phyloP scores from a whole-genome alignment of 2,329 filamentous ascomycete species.

The Metarhizium guizhouense region DNA sequence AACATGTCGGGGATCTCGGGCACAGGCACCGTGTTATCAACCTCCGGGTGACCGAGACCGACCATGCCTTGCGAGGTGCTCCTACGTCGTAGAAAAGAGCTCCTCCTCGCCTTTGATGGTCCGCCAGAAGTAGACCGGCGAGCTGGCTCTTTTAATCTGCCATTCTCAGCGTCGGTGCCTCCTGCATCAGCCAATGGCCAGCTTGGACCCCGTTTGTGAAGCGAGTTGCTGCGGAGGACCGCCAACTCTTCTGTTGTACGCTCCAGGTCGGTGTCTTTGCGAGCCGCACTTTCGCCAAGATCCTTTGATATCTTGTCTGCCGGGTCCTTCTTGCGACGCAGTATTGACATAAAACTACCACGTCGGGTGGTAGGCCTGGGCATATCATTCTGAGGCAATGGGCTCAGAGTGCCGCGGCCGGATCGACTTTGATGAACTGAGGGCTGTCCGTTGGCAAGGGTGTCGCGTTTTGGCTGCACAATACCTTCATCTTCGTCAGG shows the following conservation, averaged over 20 bases:
- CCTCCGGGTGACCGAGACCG: slow-evolving; percentile 9
- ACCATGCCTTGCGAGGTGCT: slow-evolving; percentile 26
- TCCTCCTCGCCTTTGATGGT: slow-evolving; percentile 13
- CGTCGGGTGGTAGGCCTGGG: slow-evolving; percentile 19
- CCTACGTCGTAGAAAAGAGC: slow-evolving; percentile 25
- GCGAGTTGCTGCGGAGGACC: slow-evolving; percentile 29
- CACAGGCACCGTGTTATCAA: slow-evolving; percentile 7
- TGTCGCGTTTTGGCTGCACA: slow-evolving; percentile 11
- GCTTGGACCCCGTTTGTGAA: slow-evolving; percentile 20
- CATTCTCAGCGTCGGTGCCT: slow-evolving; percentile 19
- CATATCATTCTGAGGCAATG: slow-evolving; percentile 11
- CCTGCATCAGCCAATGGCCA: slow-evolving; percentile 25
- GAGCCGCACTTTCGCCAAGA: slow-evolving; percentile 46
- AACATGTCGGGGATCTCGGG: slow-evolving; percentile 3
- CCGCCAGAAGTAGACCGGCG: slow-evolving; percentile 27
- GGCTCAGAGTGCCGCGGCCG: slow-evolving; percentile 27
- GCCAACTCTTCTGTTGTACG: slow-evolving; percentile 44
- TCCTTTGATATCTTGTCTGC: slow-evolving; percentile 46
- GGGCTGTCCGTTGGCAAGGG: slow-evolving; percentile 8
- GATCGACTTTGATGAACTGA: slow-evolving; percentile 32
- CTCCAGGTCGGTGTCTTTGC: slow-evolving; percentile 54
- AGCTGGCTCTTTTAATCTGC: slow-evolving; percentile 15
- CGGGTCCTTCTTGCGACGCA: slow-evolving; percentile 53
- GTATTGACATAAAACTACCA: slow-evolving; percentile 46
- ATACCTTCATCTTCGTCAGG: slow-evolving; percentile 49